Evolutionary conservation across 805 yeast species (phyloP), one percentile per base, ranked within the genome.

Genomic region (Myxozyma neglecta): DNA sequence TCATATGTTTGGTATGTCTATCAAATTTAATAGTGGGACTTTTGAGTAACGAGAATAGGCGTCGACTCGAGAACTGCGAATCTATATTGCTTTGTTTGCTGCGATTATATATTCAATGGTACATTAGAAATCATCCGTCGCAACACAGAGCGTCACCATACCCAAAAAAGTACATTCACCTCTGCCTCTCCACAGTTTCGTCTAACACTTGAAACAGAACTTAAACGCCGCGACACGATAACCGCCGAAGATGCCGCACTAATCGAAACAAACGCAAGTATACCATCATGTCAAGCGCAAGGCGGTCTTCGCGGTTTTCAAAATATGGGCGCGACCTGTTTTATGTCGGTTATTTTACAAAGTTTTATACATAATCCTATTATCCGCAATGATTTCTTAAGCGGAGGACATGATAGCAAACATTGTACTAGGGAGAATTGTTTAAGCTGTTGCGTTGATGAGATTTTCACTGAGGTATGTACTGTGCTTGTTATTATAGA

Each of bases 301-400:
- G 81, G 85, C n/a, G 98, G 97, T 0, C 77, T 94, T 20, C 82
- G 88, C 56, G 99, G 99, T 2, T 83, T 94, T 68, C 86, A 90
- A 55, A 93, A 93, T 73, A 85, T 93, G 86, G 99, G 99, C 0
- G 89, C 99, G 0, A 94, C 99, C 0, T 94, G 99, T 77, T 94
- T 90, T 76, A 93, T 94, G 90, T 89, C 96, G 68, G 88, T 93
- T 42, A 85, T 92, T n/a, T 75, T 94, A 45, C 99, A 94, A 76
- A 84, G 96, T 0, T 76, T 93, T 55, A 78, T 94, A 47, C 99
- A 94, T 73, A 94, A 94, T 71, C 98, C 99, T 6, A 80, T 90
- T 60, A 82, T 94, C 47, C 82, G 93, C 61, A 83, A 85, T 69
- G 87, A 86, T 66, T 91, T 89, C 69, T 80, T 94, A 72, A 79